Evolutionary conservation across 768 basidiomycete genomes (phyloP).

Genomic region (Leccinellum rugosiceps): DNA sequence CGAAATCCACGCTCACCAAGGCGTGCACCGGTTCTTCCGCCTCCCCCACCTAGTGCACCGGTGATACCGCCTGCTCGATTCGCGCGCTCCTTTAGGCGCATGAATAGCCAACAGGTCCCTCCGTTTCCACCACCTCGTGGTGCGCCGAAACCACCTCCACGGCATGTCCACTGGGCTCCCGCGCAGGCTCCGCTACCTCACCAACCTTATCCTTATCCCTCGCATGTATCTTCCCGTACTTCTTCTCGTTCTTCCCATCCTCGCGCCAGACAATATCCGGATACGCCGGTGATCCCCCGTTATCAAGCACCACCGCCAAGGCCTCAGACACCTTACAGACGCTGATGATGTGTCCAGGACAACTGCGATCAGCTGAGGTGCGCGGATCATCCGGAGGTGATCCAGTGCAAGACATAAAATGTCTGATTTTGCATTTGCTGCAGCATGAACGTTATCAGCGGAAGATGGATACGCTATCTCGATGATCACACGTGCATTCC

Average conservation of each 20-base stretch:
- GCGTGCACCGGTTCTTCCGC: slow-evolving; percentile 8
- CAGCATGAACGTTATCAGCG: slow-evolving; percentile 24
- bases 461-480: slow-evolving; percentile 16
- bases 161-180: slow-evolving; percentile 30
- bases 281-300: slow-evolving; percentile 10
- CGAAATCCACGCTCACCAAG: slow-evolving; percentile 12
- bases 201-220: slow-evolving; percentile 28
- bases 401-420: slow-evolving; percentile 9
- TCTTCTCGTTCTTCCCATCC: slow-evolving; percentile 12
- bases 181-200: slow-evolving; percentile 25
- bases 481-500: slow-evolving; percentile 21
- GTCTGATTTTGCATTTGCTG: slow-evolving; percentile 24
- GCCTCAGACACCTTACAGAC: slow-evolving; percentile 2
- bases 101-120: slow-evolving; percentile 8
- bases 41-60: slow-evolving; percentile 19
- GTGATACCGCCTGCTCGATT: slow-evolving; percentile 6
- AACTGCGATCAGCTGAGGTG: slow-evolving; percentile 20
- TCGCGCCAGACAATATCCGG: neutral
- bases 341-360: slow-evolving; percentile 13
- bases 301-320: slow-evolving; percentile 19
- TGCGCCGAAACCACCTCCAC: slow-evolving; percentile 8
- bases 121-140: slow-evolving; percentile 25
- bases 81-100: neutral
- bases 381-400: slow-evolving; percentile 28
- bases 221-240: slow-evolving; percentile 9